Evolutionary conservation across 768 basidiomycete genomes (phyloP), one percentile per base, ranked within the genome.

Genomic region (Lactifluus hygrophoroides): DNA sequence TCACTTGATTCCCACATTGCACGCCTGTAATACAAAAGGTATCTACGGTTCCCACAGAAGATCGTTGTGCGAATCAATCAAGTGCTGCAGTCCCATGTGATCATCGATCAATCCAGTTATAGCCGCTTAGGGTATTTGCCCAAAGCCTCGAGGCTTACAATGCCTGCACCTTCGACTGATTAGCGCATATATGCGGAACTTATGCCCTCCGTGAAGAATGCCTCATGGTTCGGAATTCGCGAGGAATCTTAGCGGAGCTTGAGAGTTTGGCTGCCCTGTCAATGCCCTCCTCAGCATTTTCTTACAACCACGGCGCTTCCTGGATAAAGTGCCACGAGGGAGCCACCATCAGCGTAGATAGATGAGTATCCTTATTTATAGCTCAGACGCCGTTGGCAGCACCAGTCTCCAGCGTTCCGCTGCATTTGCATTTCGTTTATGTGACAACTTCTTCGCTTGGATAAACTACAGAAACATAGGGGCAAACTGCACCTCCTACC

Each of bases 371-470:
- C 30, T 10, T 1, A 30, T 35, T 54, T 43, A n/a, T 10, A 54
- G 54, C 58, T 54, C 58, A 59, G 52, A 59, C 19, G 25, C 51
- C 45, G 13, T 35, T 43, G 42, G 21, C 30, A 34, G 53, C 27
- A 42, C 14, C 21, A n/a, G 16, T 16, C 27, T 25, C 30, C 21
- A 47, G 50, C 40, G 28, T 38, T 30, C 44, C 57, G 57, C 23
- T 58, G 51, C 19, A 51, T 37, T 47, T 53, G 37, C 51, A 37
- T 25, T 48, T 27, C 23, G 30, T 43, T 50, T 37, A n/a, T 38
- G 43, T 43, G 19, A 34, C n/a, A n/a, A n/a, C n/a, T n/a, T 5
- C 40, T 21, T 35, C 55, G 5, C 43, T 13, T 38, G 47, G 11
- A 34, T 47, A 32, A 19, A 11, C 7, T 23, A 48, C 50, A 54